A percentile compares a stretch with the other conserved stretches of the same genome.
Conservation (phyloP, 768 basidiomycete species). For the Cystofilobasidium capitatum region DNA sequence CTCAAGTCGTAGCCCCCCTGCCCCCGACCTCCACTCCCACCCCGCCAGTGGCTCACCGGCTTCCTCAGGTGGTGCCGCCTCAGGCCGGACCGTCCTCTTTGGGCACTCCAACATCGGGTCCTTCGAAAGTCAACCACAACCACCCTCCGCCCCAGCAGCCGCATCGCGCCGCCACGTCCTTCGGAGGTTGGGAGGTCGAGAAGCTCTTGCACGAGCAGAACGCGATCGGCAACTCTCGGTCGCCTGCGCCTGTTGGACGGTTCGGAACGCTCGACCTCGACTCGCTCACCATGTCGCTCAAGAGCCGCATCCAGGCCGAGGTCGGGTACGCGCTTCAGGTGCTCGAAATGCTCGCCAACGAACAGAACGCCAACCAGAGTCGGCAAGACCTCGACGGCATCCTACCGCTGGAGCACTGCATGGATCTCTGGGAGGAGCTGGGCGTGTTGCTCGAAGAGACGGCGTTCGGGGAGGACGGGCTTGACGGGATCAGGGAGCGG, state of each 20-base stretch:
- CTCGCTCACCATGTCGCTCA: slow-evolving; percentile 81
- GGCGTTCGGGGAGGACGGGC: slow-evolving; percentile 49
- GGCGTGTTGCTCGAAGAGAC: slow-evolving; percentile 76
- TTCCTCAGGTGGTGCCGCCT: too few relatives aligned
- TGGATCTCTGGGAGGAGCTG: slow-evolving; percentile 73
- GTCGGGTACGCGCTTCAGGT: slow-evolving; percentile 83
- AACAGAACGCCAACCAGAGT: slow-evolving; percentile 50
- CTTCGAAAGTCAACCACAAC: too few relatives aligned
- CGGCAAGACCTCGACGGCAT: slow-evolving; percentile 47
- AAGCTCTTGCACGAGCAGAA: slow-evolving; percentile 55
- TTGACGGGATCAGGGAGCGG: neutral
- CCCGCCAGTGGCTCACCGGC: too few relatives aligned
- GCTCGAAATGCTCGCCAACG: slow-evolving; percentile 53
- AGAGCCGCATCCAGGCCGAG: slow-evolving; percentile 72
- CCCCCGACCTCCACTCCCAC: too few relatives aligned
- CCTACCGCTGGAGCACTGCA: slow-evolving; percentile 62
- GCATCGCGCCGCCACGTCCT: slow-evolving; percentile 60
- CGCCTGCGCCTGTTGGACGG: slow-evolving; percentile 41
- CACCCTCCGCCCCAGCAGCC: slow-evolving; percentile 81
- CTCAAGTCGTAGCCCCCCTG: too few relatives aligned
- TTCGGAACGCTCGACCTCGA: slow-evolving; percentile 87
- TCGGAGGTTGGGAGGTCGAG: slow-evolving; percentile 72
- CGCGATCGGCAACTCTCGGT: slow-evolving; percentile 36
- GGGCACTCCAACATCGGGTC: too few relatives aligned
- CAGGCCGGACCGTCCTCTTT: too few relatives aligned